phyloP scores from a whole-genome alignment of 2,329 filamentous ascomycete genomes.

The Akanthomyces uredinophilus region DNA sequence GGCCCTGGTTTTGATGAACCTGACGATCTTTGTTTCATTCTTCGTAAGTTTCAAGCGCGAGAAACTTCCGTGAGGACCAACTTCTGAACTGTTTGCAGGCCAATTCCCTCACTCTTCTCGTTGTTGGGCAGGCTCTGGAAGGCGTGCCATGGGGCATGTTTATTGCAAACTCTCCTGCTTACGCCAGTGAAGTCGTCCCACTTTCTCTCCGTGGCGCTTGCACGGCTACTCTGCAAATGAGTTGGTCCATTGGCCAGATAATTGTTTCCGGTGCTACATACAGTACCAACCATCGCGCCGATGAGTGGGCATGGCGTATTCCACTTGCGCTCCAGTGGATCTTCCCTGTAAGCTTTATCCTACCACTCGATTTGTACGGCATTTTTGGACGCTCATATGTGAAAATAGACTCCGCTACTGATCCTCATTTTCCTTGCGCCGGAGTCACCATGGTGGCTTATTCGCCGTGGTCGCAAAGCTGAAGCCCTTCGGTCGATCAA shows the following conservation, averaged over 20 bases:
- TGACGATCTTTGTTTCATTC: slow-evolving; percentile 46
- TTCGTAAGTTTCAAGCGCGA: slow-evolving; percentile 34
- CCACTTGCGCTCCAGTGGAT: slow-evolving; percentile 55
- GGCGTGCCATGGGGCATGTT: slow-evolving; percentile 59
- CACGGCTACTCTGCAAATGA: slow-evolving; percentile 59
- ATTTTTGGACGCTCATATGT: no score
- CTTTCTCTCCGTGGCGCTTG: slow-evolving; percentile 49
- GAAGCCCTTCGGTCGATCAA: slow-evolving; percentile 40
- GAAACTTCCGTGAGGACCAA: neutral
- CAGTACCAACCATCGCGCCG: slow-evolving; percentile 37
- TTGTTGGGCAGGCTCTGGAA: slow-evolving; percentile 51
- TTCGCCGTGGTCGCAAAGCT: slow-evolving; percentile 40
- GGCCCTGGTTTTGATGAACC: slow-evolving; percentile 34
- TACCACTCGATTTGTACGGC: neutral
- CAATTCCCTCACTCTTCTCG: slow-evolving; percentile 36
- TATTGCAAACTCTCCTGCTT: slow-evolving; percentile 57
- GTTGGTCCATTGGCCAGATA: slow-evolving; percentile 57
- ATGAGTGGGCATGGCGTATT: slow-evolving; percentile 35
- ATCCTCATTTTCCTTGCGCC: slow-evolving; percentile 47
- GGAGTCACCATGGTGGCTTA: slow-evolving; percentile 51
- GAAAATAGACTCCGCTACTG: slow-evolving; percentile 40
- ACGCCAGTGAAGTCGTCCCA: slow-evolving; percentile 56
- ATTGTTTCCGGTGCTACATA: slow-evolving; percentile 53
- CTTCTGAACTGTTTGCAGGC: no score
- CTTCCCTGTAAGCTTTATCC: slow-evolving; percentile 35